Evolutionary conservation across 257 asterid genomes (phyloP).

Genomic region (Nemophila menziesii): DNA sequence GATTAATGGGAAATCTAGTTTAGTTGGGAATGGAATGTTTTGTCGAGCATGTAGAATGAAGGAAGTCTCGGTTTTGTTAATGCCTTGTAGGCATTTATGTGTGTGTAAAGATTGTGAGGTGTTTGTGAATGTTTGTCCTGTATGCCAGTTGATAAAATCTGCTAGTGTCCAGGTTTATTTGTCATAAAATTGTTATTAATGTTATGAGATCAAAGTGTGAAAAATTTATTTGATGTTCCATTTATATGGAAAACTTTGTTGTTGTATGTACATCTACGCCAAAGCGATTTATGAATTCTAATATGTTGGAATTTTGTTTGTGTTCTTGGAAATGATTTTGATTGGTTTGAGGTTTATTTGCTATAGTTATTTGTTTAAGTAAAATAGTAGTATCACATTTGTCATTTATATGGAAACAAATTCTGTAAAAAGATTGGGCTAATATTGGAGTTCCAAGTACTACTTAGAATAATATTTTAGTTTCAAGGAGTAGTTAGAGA

Average conservation of each 20-base stretch:
- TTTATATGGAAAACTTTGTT: not conserved
- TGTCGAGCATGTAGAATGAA: slow-evolving; percentile 52
- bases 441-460: too few relatives aligned
- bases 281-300: too few relatives aligned
- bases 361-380: too few relatives aligned
- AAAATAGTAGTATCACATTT: too few relatives aligned
- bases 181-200: slow-evolving; percentile 26
- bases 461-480: too few relatives aligned
- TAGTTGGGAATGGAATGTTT: slow-evolving; percentile 17
- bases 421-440: too few relatives aligned
- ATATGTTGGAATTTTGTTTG: too few relatives aligned
- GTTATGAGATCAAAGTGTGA: not conserved
- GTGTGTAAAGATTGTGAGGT: slow-evolving; percentile 73
- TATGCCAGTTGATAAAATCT: slow-evolving; percentile 47
- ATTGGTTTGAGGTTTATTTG: too few relatives aligned
- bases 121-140: slow-evolving; percentile 56
- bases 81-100: slow-evolving; percentile 92
- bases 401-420: too few relatives aligned
- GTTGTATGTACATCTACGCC: too few relatives aligned
- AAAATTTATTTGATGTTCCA: not conserved
- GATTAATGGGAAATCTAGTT: slow-evolving; percentile 20
- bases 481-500: too few relatives aligned
- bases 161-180: slow-evolving; percentile 56
- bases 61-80: slow-evolving; percentile 55
- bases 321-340: too few relatives aligned